phyloP scores from a whole-genome alignment of 2,329 filamentous ascomycete genomes.

The Nigrospora oryzae region DNA sequence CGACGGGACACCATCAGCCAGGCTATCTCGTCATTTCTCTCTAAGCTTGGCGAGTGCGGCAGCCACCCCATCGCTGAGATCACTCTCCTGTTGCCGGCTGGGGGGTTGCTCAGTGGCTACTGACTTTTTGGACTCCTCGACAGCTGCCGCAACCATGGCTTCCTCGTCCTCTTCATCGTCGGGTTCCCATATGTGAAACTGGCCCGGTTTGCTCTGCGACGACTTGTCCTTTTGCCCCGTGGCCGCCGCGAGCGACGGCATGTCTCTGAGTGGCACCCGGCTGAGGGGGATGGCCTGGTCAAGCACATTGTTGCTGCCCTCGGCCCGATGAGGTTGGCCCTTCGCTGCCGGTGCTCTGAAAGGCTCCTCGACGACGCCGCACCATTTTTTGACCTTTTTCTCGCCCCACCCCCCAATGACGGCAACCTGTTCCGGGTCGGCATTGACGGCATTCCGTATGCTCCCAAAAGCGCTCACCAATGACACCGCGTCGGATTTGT shows the following conservation, averaged over 20 bases:
- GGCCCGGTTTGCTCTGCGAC: slow-evolving; percentile 10
- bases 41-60: slow-evolving; percentile 52
- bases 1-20: no score
- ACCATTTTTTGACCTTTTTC: slow-evolving; percentile 88
- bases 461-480: slow-evolving; percentile 90
- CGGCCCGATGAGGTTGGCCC: slow-evolving; percentile 29
- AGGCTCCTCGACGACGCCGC: slow-evolving; percentile 70
- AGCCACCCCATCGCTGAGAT: slow-evolving; percentile 49
- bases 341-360: slow-evolving; percentile 69
- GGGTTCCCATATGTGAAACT: slow-evolving; percentile 28
- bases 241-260: slow-evolving; percentile 19
- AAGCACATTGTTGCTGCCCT: slow-evolving; percentile 15
- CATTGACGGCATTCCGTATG: slow-evolving; percentile 78
- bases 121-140: slow-evolving; percentile 35
- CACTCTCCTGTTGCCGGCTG: slow-evolving; percentile 23
- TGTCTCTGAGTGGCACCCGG: slow-evolving; percentile 30
- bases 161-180: slow-evolving; percentile 40
- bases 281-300: slow-evolving; percentile 31
- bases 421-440: slow-evolving; percentile 74
- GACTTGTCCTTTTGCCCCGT: slow-evolving; percentile 11
- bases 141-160: slow-evolving; percentile 37
- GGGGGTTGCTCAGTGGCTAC: slow-evolving; percentile 18
- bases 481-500: slow-evolving; percentile 88
- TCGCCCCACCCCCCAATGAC: slow-evolving; percentile 90
- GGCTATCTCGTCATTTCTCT: slow-evolving; percentile 20